These are phyloP conservation scores for Penstemon davidsonii DNA, from an alignment of 257 asterid genomes.

Conservation along the genomic window DNA sequence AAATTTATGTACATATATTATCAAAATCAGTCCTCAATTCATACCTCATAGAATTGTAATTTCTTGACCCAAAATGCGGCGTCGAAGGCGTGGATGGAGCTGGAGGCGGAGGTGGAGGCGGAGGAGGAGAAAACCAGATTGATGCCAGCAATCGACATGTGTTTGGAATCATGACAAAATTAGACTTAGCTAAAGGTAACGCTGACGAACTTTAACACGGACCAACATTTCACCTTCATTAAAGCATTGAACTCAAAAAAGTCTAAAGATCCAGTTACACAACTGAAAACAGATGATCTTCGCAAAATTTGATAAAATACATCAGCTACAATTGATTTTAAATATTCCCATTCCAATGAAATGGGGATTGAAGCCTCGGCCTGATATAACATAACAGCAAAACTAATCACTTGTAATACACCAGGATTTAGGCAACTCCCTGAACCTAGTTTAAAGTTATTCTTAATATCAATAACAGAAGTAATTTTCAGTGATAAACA, in stretches of 20 bases:
- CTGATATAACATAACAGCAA: background rate
- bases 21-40: too few relatives aligned
- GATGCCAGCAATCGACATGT: slow-evolving; percentile 6
- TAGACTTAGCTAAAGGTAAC: background rate
- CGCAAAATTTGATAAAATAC: background rate
- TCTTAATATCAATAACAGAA: background rate
- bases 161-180: slow-evolving; percentile 1
- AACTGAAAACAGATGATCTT: slow-evolving; percentile 4
- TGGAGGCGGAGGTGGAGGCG: too few relatives aligned
- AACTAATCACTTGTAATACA: background rate
- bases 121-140: background rate
- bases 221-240: slow-evolving; percentile 9
- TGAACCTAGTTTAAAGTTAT: background rate
- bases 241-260: background rate
- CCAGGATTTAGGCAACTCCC: background rate
- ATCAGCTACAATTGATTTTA: background rate
- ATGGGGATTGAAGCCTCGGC: background rate
- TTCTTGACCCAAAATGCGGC: too few relatives aligned
- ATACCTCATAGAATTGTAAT: too few relatives aligned
- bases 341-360: background rate
- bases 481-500: slow-evolving; percentile 4
- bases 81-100: too few relatives aligned
- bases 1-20: too few relatives aligned
- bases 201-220: background rate
- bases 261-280: background rate